Base-by-base conservation (phyloP, 164 flowering plant genomes). In the Brasenia schreberi region DNA sequence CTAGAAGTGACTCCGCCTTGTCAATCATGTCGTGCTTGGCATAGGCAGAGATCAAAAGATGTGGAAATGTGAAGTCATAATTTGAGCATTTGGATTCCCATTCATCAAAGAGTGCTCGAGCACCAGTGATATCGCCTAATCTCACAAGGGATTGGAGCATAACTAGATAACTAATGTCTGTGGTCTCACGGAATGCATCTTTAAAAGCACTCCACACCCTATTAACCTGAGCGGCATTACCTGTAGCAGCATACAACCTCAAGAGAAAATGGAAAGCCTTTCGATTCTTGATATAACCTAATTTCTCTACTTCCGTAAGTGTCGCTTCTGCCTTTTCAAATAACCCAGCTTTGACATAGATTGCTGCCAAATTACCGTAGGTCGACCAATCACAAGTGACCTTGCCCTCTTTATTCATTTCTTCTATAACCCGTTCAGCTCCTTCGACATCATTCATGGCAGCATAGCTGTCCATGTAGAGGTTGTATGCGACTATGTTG, bases 281-380 rank as follows among this genome's bases (percentile, higher is more conserved):
- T 7, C 86, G 88, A 42, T 79, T 66, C 4, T 12, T 62, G 18
- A 65, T 63, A 1, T 18, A 69, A 65, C 74, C 78, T 65, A 52
- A 68, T 61, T 74, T 65, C 73, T 89, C 93, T 3, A 84, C 62
- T 68, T 71, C 77, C 61, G 66, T 72, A 64, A 89, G 81, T 59
- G 88, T 81, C 53, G 43, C 17, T 44, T 85, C 82, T 7, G 97
- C 92, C 67, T 87, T 89, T 63, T 87, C 86, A 53, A 70, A 66
- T 52, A 65, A 63, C 7, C 84, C 85, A 42, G 79, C 84, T 67
- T 78, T 75, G 42, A 80, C 67, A 76, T 87, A 91, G 16, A 78
- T 69, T 5, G 70, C 72, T 61, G 93, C 93, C 64, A 89, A 65
- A 71, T 81, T 83, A 70, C 84, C 78, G 66, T 82, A 82, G 0